Percentiles rank a stretch among this genome's conserved stretches.
phyloP scores from a whole-genome alignment of 2,329 filamentous ascomycete species.

The Aplosporella prunicola region DNA sequence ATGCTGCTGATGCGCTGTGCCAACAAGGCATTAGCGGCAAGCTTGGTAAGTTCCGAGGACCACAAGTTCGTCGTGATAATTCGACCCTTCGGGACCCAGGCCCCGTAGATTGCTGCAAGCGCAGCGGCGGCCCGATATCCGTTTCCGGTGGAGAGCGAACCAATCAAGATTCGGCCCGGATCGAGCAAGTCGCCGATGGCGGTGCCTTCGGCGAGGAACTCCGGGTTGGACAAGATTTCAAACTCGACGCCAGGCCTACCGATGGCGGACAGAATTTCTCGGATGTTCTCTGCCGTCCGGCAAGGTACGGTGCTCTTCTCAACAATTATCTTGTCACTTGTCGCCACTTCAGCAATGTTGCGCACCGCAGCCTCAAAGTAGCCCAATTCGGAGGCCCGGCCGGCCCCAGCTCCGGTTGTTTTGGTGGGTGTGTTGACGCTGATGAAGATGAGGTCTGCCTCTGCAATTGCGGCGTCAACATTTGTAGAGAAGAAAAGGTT shows the following conservation, averaged over 20 bases:
- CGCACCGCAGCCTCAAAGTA: conserved; percentile 61
- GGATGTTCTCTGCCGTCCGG: conserved; percentile 60
- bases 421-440: conserved; percentile 76
- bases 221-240: conserved; percentile 71
- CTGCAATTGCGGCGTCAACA: conserved; percentile 49
- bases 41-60: conserved; percentile 70
- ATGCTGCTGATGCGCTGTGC: conserved; percentile 74
- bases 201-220: conserved; percentile 71
- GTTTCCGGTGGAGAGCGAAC: conserved; percentile 51
- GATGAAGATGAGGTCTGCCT: conserved; percentile 65
- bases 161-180: conserved; percentile 68
- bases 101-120: conserved; percentile 56
- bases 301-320: conserved; percentile 77
- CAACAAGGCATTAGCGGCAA: conserved; percentile 71
- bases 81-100: conserved; percentile 58
- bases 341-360: conserved; percentile 58
- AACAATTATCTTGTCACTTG: conserved; percentile 61
- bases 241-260: conserved; percentile 57
- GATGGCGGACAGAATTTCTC: conserved; percentile 52
- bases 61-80: conserved; percentile 67
- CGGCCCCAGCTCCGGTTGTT: conserved; percentile 57
- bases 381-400: conserved; percentile 62
- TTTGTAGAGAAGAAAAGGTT: conserved; percentile 70
- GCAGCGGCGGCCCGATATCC: conserved; percentile 54
- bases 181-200: conserved; percentile 61